Base-by-base conservation (phyloP, 2,329 filamentous ascomycete genomes). In the Penicillium sp. region DNA sequence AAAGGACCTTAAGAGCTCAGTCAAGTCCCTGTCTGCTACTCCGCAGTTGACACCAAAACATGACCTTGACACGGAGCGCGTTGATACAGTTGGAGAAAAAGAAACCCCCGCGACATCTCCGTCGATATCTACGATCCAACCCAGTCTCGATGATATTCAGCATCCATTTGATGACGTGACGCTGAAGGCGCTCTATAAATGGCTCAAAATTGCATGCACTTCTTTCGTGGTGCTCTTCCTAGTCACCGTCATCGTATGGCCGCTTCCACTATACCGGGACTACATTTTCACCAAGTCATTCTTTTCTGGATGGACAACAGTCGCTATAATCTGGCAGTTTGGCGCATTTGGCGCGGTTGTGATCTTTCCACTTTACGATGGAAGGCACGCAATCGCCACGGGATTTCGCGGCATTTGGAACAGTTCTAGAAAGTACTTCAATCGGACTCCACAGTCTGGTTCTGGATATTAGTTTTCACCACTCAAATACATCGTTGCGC, bases 311-410 rank as follows among this genome's bases (percentile, higher is more conserved):
- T 82, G 79, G 79, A 72, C 75, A 0, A 69, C 72, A 0, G 74
- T 81, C 4, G 74, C 78, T 0, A 78, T 81, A 3, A 66, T 79
- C 0, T 82, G 79, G 79, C 78, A 81, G 49, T 82, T 81, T 57
- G 67, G 75, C 43, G 79, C 80, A 0, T 77, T 82, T 47, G 65
- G 71, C 8, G 76, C 77, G 0, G 80, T 82, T 0, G 75, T 80
- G 0, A 60, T 82, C 1, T 82, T 76, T 62, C 80, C 80, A 1
- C 61, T 82, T 13, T 81, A 77, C 57, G 79, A 83, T 64, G 80
- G 80, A 4, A 67, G 78, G 23, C 60, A 69, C 54, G 77, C 73
- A 27, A 80, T 80, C 58, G 64, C 50, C 2, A 35, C 29, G 11
- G 50, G 37, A 19, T 23, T 29, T 14, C 27, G 58, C 26, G 73